Evolutionary conservation across 2,329 filamentous ascomycete species (phyloP), one percentile per base, ranked within the genome.

Genomic region (Arthrobotrys conoides): DNA sequence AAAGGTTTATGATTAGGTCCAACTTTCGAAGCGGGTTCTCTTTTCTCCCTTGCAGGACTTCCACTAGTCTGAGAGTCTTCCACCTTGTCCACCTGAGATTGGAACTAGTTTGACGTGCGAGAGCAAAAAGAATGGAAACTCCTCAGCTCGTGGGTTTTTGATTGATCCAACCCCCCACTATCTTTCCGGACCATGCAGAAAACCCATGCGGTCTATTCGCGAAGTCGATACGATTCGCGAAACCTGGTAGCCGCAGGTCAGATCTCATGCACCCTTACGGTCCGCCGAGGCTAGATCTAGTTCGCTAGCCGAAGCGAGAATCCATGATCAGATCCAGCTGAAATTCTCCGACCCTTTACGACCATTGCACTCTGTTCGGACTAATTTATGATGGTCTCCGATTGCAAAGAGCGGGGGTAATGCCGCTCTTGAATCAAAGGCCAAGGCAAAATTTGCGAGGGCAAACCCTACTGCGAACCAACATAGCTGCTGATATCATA

Each of bases 151-250:
- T n/a, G 53, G 33, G 33, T 22, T 38, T 30, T 16, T 38, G 51
- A 55, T 55, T 55, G 14, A 59, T 20, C 30, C 53, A 59, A 41
- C 53, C 53, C 38, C 53, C 53, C 33, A 59, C 53, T 22, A 20
- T 41, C n/a, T 33, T 33, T 16, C 27, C 22, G 10, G 48, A 6
- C 20, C 48, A 10, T 51, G 48, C 48, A 24, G n/a, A n/a, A 12
- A 59, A 16, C 14, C n/a, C 53, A 38, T 59, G 53, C 53, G 22
- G 22, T 30, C 27, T 30, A 22, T 36, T 59, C n/a, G n/a, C n/a
- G n/a, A n/a, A n/a, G n/a, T n/a, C 53, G 18, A 59, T 38, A 38
- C 30, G 30, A 59, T 59, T 41, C n/a, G 53, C 53, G 53, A 41
- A 30, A 30, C 27, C 27, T 30, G 27, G 27, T 30, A n/a, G 16